Base-by-base conservation (phyloP, 768 basidiomycete genomes). In the Hypholoma sublateritium region DNA sequence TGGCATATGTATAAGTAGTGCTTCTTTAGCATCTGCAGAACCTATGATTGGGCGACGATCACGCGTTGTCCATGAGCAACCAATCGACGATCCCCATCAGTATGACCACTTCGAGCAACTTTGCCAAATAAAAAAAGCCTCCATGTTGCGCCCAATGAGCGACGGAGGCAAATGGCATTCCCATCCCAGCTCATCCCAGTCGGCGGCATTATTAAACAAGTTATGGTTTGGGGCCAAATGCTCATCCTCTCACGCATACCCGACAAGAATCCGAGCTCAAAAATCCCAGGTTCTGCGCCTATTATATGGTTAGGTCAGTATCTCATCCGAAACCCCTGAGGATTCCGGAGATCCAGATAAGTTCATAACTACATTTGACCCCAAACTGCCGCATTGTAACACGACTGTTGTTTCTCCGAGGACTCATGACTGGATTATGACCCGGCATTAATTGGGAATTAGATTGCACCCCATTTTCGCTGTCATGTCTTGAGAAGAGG, bases 401-500 rank as follows among this genome's bases (percentile, higher is more conserved):
- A 53, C 59, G 54, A 51, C 44, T 49, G 49, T 43, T 50, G 58
- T 57, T 59, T 41, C 49, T 56, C 56, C 60, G 61, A 62, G 59
- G 59, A 56, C 55, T 57, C 57, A 49, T 59, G 59, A 58, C 60
- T 41, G 8, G 47, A 41, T 51, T 43, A 50, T 54, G 59, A 58
- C 57, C 54, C 63, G 63, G 63, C 37, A 60, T 52, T 59, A 59
- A 59, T 65, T 59, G 59, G 35, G 34, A 32, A 46, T 48, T 50
- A 60, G 44, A 50, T 59, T 57, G 43, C 24, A 59, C 14, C 37
- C 39, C 57, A 53, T 53, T 48, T 55, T 52, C 47, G 51, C 47
- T 50, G 19, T 51, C 47, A 46, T 53, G 39, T 52, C 21, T 42
- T 50, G 3, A 37, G 49, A 50, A 41, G 43, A 51, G 39, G 41